Evolutionary conservation across 306 rosid genomes (phyloP), one percentile per base, ranked within the genome.

Genomic region (Gynostemma pentaphyllum): DNA sequence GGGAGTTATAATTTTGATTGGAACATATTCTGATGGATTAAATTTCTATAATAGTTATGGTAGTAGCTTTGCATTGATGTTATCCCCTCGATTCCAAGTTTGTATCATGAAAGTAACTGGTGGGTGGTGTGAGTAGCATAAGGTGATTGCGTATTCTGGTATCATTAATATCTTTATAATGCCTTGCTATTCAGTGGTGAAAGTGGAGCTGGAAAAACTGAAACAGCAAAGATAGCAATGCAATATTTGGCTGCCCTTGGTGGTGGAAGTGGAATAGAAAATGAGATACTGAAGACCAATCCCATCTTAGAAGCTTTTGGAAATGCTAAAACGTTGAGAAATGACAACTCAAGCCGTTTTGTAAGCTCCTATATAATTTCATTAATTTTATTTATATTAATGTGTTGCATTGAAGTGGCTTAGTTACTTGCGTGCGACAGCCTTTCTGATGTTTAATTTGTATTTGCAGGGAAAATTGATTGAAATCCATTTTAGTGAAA

Each of bases 201-300:
- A 82, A 92, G 99, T 81, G 99, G 99, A 71, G 99, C 99, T 4
- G 99, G 99, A 70, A 92, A 92, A 78, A 92, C 99, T 13, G 99
- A 88, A 85, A 92, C 99, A 7, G 95, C 96, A 51, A 92, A 92
- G 76, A 92, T 92, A 78, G 97, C 97, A 59, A 92, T 92, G 99
- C 99, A 92, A 52, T 92, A 92, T 78, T 72, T 92, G 80, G 99
- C 95, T 56, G 80, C 96, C 69, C 94, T 92, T 67, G 95, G 95
- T 55, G 99, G 99, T 76, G 99, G 99, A 79, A 88, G 95, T 70
- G 99, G 99, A 64, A 92, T 92, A 76, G 99, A 92, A 75, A 57
- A 82, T 75, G 99, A 92, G 77, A 86, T 92, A 81, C 79, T 92
- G 65, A 92, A 92, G 82, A 92, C 99, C 55, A 92, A 88, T 80